Evolutionary conservation across 2,329 filamentous ascomycete genomes (phyloP).

Genomic region (Emericellopsis cladophorae): DNA sequence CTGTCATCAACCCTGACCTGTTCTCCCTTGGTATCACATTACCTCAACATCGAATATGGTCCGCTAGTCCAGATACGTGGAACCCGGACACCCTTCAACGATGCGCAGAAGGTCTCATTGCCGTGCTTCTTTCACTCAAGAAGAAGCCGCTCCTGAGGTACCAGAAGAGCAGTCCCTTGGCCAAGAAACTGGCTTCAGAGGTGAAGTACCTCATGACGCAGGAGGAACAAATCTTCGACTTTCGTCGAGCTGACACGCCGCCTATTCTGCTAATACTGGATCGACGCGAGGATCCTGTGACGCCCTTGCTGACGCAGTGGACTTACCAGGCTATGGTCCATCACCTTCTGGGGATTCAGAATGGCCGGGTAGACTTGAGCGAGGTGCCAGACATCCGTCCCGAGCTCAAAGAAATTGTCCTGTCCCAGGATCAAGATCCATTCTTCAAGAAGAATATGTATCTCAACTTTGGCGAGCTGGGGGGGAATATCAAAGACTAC

Average conservation of each 20-base stretch:
- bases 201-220: constrained; percentile 87
- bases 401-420: constrained; percentile 84
- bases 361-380: constrained; percentile 84
- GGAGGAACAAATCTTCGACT: constrained; percentile 94
- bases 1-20: constrained; percentile 88
- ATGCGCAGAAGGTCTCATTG: constrained; percentile 76
- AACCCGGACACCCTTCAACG: constrained; percentile 79
- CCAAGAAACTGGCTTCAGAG: constrained; percentile 88
- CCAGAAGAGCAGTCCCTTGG: constrained; percentile 76
- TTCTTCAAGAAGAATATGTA: constrained; percentile 99
- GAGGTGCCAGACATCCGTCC: constrained; percentile 73
- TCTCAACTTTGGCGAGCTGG: constrained; percentile 89
- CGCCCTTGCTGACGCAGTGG: constrained; percentile 91
- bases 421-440: constrained; percentile 93
- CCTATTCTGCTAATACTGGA: constrained; percentile 87
- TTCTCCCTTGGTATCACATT: constrained; percentile 67
- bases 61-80: constrained; percentile 72
- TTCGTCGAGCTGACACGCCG: constrained; percentile 85
- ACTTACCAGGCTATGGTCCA: constrained; percentile 99
- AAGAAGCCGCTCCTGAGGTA: constrained; percentile 95
- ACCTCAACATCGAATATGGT: constrained; percentile 70
- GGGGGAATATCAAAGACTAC: constrained; percentile 95
- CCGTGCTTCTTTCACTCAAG: constrained; percentile 76
- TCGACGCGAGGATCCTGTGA: constrained; percentile 86
- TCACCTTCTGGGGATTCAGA: constrained; percentile 83